These are phyloP conservation scores for Taiozyma sp. DNA, from an alignment of 1,139 yeast species.

Conservation along the genomic window DNA sequence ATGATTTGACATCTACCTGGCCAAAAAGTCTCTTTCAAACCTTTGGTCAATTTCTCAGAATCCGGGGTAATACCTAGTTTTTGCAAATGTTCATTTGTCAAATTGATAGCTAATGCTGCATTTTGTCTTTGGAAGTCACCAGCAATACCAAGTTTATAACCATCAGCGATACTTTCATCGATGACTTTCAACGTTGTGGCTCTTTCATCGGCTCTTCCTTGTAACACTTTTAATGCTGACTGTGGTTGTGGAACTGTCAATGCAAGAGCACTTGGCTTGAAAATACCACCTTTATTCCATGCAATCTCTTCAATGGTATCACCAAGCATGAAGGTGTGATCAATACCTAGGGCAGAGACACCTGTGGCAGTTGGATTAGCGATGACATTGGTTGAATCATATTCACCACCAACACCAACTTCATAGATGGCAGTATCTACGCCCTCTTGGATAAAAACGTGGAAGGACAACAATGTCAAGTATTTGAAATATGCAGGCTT, in stretches of 20 bases:
- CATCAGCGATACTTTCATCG: constrained; percentile 29
- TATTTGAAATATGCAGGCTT: constrained; percentile 95
- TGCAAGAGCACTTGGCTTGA: constrained; percentile 65
- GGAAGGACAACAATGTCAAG: constrained; percentile 85
- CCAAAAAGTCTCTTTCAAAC: constrained; percentile 74
- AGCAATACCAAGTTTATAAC: constrained; percentile 61
- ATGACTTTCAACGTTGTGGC: constrained; percentile 52
- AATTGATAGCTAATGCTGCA: constrained; percentile 83
- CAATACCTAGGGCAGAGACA: constrained; percentile 83
- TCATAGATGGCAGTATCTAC: constrained; percentile 93
- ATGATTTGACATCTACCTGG: constrained; percentile 92
- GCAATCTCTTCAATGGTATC: constrained; percentile 85
- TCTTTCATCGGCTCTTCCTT: constrained; percentile 63
- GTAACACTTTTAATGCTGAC: constrained; percentile 47
- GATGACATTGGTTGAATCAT: constrained; percentile 89
- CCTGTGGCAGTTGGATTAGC: constrained; percentile 82
- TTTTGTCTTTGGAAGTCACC: constrained; percentile 84
- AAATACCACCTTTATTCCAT: constrained; percentile 96
- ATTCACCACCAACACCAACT: constrained; percentile 98
- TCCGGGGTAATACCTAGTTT: constrained; percentile 37
- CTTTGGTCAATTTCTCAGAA: constrained; percentile 44
- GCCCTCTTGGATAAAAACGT: constrained; percentile 80
- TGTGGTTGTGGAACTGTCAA: constrained; percentile 54
- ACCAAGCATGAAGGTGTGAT: constrained; percentile 88
- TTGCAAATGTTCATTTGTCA: constrained; percentile 60